phyloP scores from a whole-genome alignment of 2,329 filamentous ascomycete species.

The Colletotrichum agaves region DNA sequence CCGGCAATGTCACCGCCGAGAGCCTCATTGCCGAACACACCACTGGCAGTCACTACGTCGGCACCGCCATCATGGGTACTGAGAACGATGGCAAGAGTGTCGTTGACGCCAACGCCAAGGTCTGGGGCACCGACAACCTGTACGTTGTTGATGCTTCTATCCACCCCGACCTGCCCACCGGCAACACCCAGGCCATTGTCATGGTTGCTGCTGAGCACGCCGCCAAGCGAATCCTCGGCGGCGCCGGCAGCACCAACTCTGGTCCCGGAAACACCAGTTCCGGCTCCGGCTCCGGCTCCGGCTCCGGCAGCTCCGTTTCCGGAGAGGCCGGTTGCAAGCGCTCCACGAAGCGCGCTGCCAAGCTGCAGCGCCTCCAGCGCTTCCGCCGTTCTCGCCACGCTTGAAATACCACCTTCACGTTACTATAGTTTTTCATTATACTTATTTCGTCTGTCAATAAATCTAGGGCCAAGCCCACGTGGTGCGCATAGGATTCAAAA shows the following conservation, averaged over 20 bases:
- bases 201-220: conserved; percentile 39
- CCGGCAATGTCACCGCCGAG: conserved; percentile 40
- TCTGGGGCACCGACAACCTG: conserved; percentile 70
- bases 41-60: conserved; percentile 47
- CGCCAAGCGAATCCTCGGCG: conserved; percentile 31
- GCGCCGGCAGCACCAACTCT: conserved; percentile 41
- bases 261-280: conserved; percentile 37
- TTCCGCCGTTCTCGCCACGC: conserved; percentile 12
- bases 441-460: conserved; percentile 13
- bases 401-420: conserved; percentile 11
- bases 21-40: conserved; percentile 41
- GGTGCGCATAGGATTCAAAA: neutral
- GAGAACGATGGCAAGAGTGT: conserved; percentile 62
- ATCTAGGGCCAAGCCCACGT: neutral
- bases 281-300: conserved; percentile 36
- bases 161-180: conserved; percentile 58
- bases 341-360: conserved; percentile 56
- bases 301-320: neutral
- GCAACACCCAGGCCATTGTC: conserved; percentile 39
- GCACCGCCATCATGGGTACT: conserved; percentile 59
- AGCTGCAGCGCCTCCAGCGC: conserved; percentile 56
- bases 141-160: conserved; percentile 72
- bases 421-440: conserved; percentile 16
- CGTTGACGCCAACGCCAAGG: conserved; percentile 66
- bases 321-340: conserved; percentile 25